A percentile compares a stretch with the other conserved stretches of the same genome.
Conservation (phyloP, 352 stramenopile genomes). For the Pythium pyrilobum region DNA sequence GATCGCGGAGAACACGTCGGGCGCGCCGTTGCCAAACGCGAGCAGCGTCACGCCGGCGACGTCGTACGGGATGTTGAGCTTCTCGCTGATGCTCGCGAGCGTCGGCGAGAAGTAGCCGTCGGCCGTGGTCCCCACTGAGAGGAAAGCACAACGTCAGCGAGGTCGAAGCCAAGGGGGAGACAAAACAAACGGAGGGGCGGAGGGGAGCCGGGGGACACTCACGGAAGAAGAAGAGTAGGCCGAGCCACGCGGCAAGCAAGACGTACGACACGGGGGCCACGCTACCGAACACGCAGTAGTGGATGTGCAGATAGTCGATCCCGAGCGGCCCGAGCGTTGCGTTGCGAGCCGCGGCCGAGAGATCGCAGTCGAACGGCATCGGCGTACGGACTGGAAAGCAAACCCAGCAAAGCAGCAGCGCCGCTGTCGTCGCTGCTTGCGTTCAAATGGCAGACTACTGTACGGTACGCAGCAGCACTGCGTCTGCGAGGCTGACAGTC, state of each 20-base stretch:
- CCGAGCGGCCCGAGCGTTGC: slow-evolving; percentile 62
- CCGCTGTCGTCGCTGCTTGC: too few species aligned
- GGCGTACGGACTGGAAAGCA: too few species aligned
- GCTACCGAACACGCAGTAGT: slow-evolving; percentile 59
- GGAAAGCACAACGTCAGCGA: too few species aligned
- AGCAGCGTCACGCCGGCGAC: slow-evolving; percentile 97
- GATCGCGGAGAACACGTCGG: slow-evolving; percentile 94
- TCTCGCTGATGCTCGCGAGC: slow-evolving; percentile 94
- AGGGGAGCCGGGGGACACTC: slow-evolving; percentile 10
- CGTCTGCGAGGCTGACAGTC: too few species aligned
- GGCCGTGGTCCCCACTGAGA: slow-evolving; percentile 95
- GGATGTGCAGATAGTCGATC: slow-evolving; percentile 78
- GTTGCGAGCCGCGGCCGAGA: slow-evolving; percentile 28
- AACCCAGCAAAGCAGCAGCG: too few species aligned
- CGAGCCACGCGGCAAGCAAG: slow-evolving; percentile 62
- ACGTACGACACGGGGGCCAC: slow-evolving; percentile 43
- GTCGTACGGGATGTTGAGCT: slow-evolving; percentile 83
- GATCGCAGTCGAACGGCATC: slow-evolving; percentile 15
- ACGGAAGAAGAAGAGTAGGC: slow-evolving; percentile 81
- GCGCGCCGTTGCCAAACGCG: slow-evolving; percentile 96
- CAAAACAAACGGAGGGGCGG: background rate
- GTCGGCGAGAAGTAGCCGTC: slow-evolving; percentile 97
- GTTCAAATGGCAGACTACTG: too few species aligned
- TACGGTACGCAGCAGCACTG: too few species aligned
- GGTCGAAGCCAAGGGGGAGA: background rate